A percentile compares a stretch with the other conserved stretches of the same genome.
phyloP scores from a whole-genome alignment of 169 alveolate species.

The Plasmodium reichenowi region DNA sequence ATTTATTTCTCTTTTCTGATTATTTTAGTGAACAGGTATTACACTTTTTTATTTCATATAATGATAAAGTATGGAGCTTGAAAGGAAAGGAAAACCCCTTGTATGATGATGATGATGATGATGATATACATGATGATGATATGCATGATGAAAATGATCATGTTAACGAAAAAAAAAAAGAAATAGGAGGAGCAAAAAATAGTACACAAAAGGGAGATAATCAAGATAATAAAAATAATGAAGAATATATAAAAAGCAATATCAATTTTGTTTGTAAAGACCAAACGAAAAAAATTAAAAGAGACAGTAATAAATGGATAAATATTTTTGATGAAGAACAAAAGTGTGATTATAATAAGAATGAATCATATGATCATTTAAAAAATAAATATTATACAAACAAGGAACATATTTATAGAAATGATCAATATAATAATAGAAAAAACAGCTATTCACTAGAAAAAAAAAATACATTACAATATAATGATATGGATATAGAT shows the following conservation, averaged over 20 bases:
- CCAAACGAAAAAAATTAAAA: neutral
- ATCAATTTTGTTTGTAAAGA: neutral
- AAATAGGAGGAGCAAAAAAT: neutral
- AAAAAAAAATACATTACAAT: conserved; percentile 4
- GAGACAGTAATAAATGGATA: neutral
- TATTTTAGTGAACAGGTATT: conserved; percentile 54
- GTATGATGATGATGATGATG: conserved; percentile 1
- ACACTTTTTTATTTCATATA: conserved; percentile 45
- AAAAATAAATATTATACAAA: conserved; percentile 15
- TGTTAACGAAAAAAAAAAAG: conserved; percentile 7
- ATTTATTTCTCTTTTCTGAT: conserved; percentile 52
- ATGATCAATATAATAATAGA: neutral
- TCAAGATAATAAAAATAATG: neutral
- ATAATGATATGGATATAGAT: too few species aligned
- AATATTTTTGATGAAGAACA: neutral
- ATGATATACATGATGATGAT: conserved; percentile 6
- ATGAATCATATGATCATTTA: neutral
- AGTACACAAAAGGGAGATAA: neutral
- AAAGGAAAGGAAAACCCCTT: neutral
- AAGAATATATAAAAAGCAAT: neutral
- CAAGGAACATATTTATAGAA: conserved; percentile 9
- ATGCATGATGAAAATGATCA: neutral
- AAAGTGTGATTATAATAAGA: neutral
- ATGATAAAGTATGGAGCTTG: conserved; percentile 1
- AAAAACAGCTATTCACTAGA: neutral